Evolutionary conservation across 108 stramenopile genomes (phyloP).

Genomic region (Skeletonema tropicum): DNA sequence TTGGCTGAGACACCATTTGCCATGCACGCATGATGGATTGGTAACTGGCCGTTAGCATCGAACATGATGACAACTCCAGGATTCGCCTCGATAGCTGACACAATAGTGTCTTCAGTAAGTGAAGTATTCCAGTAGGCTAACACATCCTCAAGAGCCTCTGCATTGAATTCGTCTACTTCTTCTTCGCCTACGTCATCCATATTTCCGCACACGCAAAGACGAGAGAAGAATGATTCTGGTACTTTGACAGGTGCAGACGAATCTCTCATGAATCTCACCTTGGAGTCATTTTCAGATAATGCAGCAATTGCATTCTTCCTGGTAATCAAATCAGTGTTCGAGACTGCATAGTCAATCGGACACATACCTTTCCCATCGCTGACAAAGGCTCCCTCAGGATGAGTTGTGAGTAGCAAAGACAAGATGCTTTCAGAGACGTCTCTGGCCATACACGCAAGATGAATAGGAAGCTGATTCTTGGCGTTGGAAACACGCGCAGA

Average conservation of each 20-base stretch:
- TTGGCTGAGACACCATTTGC: conserved; percentile 1
- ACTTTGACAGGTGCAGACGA: too few species aligned
- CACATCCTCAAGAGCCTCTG: neutral
- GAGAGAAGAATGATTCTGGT: neutral
- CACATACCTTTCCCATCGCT: neutral
- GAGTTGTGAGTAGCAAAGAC: neutral
- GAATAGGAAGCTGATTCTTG: neutral
- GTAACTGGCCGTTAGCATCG: conserved; percentile 17
- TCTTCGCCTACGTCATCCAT: neutral
- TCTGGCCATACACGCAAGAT: neutral
- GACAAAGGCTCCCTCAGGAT: conserved; percentile 1
- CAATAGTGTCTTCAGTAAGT: neutral
- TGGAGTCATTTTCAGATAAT: neutral
- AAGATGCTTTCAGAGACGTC: neutral
- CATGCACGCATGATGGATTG: conserved; percentile 27
- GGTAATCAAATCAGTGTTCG: neutral
- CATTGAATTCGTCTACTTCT: neutral
- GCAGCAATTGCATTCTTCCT: neutral
- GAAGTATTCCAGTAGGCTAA: neutral
- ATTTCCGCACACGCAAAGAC: neutral
- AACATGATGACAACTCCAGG: conserved; percentile 8
- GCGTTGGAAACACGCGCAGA: neutral
- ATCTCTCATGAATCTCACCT: too few species aligned
- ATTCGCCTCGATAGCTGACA: conserved; percentile 13
- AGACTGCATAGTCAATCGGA: neutral